Base-by-base conservation (phyloP, 495 filamentous ascomycete genomes). In the Talaromyces wortmannii region DNA sequence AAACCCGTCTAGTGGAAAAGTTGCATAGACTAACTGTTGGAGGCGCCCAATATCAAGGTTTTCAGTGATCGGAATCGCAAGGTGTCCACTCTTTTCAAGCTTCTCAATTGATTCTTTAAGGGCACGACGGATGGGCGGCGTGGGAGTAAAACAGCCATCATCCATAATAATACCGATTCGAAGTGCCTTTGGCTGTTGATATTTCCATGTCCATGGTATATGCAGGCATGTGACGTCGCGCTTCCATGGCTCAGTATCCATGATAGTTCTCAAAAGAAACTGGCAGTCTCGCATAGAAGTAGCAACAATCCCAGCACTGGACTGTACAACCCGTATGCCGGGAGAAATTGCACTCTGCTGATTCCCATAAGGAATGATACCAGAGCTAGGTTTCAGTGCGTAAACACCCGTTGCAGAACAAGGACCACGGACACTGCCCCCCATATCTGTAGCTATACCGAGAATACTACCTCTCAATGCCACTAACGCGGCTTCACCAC, bases 361-460 rank as follows among this genome's bases (percentile, higher is more conserved):
- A 8, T 64, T 66, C 7, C 50, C 33, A 7, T 59, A 29, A 2
- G 87, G 86, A 7, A 89, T 66, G 18, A 85, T 71, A 11, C 70
- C 74, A 5, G 70, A 67, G 0, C 79, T 87, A 0, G 88, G 86
- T 57, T 80, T 82, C 48, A 88, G 66, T 0, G 83, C 84, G 67
- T 80, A 90, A 1, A 90, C 51, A n/a, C 4, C 82, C 85, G 53
- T 83, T 79, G 52, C 82, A 77, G 17, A 79, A 78, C 0, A 87
- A 84, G 88, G 88, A 31, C 74, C 74, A 0, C 85, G 73, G 57
- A 89, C 84, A 5, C 81, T 86, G 5, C 85, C 85, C 31, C 73
- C 86, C 45, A 90, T 79, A 61, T 89, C 86, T 0, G 82, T 85
- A 0, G 85, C 86, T 42, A 90, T 80, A 0, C 87, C 87, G 0